These are phyloP conservation scores for Penicillium sp. DNA, from an alignment of 2,329 filamentous ascomycete genomes.

Conservation along the genomic window DNA sequence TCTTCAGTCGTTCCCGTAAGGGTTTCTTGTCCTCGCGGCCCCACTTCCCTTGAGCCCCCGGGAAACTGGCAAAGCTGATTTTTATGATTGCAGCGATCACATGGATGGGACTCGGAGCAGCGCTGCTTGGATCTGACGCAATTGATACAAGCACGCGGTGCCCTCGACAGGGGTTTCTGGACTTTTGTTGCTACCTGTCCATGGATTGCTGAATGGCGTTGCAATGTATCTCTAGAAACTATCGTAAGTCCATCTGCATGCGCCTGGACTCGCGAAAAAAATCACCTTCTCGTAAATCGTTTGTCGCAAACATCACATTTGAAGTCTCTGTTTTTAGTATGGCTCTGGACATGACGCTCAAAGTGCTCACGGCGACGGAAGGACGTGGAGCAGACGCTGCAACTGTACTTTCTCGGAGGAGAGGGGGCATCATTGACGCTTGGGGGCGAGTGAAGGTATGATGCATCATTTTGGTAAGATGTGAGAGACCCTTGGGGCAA, in stretches of 20 bases:
- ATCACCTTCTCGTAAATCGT: neutral
- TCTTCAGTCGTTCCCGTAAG: neutral
- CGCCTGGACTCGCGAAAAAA: neutral
- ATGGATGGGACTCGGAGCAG: neutral
- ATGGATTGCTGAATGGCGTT: neutral
- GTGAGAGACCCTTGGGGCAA: neutral
- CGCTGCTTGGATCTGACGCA: neutral
- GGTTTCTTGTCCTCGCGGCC: neutral
- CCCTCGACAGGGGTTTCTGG: neutral
- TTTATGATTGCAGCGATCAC: neutral
- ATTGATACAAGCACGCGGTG: neutral
- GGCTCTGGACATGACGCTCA: neutral
- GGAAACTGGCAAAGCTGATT: neutral
- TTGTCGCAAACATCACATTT: neutral
- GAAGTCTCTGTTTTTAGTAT: neutral
- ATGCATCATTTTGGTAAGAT: neutral
- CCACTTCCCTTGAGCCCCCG: neutral
- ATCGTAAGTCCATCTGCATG: neutral
- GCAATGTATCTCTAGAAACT: neutral
- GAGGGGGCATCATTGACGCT: neutral
- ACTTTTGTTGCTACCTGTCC: neutral
- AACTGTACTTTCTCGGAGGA: neutral
- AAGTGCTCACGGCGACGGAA: neutral
- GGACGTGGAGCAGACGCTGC: neutral
- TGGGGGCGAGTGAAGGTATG: neutral